Evolutionary conservation across 1,284 basidiomycete species (phyloP).

Genomic region (Exobasidium rhododendri): DNA sequence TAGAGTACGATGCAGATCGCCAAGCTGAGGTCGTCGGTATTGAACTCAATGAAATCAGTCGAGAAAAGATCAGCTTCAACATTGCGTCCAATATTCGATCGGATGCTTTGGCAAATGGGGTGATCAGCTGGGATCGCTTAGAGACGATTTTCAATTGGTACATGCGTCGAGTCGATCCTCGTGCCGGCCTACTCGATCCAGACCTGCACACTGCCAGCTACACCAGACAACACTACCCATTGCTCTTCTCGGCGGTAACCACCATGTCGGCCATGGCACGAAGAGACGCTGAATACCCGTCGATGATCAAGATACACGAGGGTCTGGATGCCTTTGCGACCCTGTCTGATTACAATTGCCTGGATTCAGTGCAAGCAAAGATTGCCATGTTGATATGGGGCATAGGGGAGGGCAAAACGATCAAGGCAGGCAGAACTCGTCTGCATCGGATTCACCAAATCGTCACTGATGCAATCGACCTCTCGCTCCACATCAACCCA

Average conservation of each 20-base stretch:
- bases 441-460: not conserved
- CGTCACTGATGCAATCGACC: not conserved
- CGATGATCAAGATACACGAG: not conserved
- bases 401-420: not conserved
- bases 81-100: not conserved
- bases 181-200: not conserved
- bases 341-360: not conserved
- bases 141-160: not conserved
- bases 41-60: too few species aligned
- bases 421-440: not conserved
- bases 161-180: not conserved
- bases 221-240: not conserved
- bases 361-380: not conserved
- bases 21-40: not conserved
- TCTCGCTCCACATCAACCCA: not conserved
- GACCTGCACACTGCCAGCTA: not conserved
- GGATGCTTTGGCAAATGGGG: not conserved
- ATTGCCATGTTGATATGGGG: not conserved
- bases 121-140: not conserved
- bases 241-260: not conserved
- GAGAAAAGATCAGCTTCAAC: too few species aligned
- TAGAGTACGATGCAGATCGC: not conserved
- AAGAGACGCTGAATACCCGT: not conserved
- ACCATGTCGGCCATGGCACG: not conserved
- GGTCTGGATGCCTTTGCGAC: not conserved